phyloP scores from a whole-genome alignment of 306 rosid species.

The Comarum palustre region DNA sequence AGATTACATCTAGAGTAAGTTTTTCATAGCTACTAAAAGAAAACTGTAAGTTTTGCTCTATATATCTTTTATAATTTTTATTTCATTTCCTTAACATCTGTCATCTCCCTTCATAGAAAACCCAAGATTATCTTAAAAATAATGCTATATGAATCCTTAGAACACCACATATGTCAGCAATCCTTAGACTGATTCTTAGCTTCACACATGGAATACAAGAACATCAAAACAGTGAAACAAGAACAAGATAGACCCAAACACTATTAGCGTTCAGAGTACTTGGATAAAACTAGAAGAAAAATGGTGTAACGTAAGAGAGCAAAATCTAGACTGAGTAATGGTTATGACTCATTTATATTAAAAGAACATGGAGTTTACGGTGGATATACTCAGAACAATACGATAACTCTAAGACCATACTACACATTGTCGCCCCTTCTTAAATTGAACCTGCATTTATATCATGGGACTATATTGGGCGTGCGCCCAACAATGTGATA shows the following conservation, averaged over 20 bases:
- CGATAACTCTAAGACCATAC: neutral
- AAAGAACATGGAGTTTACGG: neutral
- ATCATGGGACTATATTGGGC: neutral
- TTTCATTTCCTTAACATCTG: neutral
- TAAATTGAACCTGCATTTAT: neutral
- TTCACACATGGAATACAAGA: too few species aligned
- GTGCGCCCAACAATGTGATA: neutral
- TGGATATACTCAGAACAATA: neutral
- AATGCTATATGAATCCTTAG: neutral
- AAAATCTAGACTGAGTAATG: neutral
- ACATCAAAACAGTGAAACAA: neutral
- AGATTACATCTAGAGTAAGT: neutral
- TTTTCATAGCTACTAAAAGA: neutral
- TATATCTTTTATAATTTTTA: neutral
- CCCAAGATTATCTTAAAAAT: neutral
- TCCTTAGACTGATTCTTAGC: neutral
- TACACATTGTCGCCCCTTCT: neutral
- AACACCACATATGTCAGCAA: too few species aligned
- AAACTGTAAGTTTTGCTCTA: neutral
- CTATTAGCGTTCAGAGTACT: neutral
- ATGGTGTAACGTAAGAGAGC: neutral
- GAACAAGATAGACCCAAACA: neutral
- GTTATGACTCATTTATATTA: neutral
- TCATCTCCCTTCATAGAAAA: neutral
- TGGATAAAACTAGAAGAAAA: neutral